Conservation (phyloP, 441 rosid genomes). For the Pelargonium cotyledonis region DNA sequence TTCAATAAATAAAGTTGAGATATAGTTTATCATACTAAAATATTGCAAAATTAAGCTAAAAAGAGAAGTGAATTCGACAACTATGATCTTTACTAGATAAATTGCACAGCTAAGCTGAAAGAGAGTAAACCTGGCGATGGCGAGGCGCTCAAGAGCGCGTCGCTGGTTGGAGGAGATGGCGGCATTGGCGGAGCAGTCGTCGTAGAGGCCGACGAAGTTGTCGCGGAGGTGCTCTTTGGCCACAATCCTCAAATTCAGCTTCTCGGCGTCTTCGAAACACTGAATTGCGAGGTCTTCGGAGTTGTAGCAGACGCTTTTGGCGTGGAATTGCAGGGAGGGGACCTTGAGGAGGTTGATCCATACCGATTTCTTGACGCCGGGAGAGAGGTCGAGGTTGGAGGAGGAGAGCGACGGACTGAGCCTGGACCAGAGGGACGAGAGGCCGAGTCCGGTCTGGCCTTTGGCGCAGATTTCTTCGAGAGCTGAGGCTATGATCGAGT, state of each 20-base stretch:
- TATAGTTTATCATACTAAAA: no score
- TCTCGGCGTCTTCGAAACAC: conserved; percentile 50
- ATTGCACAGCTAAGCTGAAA: neutral
- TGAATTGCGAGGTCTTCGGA: conserved; percentile 45
- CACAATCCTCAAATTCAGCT: conserved; percentile 44
- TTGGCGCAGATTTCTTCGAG: conserved; percentile 71
- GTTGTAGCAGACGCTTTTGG: conserved; percentile 23
- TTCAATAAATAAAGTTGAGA: no score
- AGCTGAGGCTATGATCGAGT: conserved; percentile 52
- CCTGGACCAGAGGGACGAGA: conserved; percentile 37
- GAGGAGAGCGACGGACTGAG: neutral
- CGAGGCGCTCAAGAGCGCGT: conserved; percentile 65
- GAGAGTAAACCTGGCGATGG: conserved; percentile 47
- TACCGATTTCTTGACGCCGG: conserved; percentile 39
- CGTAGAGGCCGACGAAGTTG: conserved; percentile 74
- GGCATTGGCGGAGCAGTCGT: conserved; percentile 36
- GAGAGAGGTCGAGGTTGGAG: conserved; percentile 32
- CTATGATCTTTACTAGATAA: no score
- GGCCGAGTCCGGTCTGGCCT: conserved; percentile 42
- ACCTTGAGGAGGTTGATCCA: conserved; percentile 56
- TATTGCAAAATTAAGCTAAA: no score
- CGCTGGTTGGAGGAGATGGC: conserved; percentile 44
- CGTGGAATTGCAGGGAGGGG: conserved; percentile 57
- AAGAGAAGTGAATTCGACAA: no score
- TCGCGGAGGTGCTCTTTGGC: conserved; percentile 68